These are phyloP conservation scores for Lentinula boryana DNA, from an alignment of 768 basidiomycete genomes.

Conservation along the genomic window DNA sequence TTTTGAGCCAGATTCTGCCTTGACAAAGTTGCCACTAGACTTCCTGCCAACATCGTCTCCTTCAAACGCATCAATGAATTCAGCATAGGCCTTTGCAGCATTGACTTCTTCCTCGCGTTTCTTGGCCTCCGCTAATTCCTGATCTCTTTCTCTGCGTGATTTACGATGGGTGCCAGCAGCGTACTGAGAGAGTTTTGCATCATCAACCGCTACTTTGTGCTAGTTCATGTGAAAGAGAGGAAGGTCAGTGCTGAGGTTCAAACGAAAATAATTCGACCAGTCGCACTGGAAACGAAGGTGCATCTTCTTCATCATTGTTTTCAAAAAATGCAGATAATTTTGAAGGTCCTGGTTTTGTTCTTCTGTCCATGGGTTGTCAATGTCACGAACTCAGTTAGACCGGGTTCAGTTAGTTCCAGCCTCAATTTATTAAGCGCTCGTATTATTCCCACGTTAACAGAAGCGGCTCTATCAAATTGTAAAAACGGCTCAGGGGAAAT, in stretches of 20 bases:
- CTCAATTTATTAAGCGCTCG: neutral
- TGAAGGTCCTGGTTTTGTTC: conserved; percentile 36
- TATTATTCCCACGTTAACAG: neutral
- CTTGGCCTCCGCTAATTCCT: conserved; percentile 88
- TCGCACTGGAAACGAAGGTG: conserved; percentile 85
- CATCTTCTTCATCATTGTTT: conserved; percentile 77
- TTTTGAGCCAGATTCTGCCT: conserved; percentile 43
- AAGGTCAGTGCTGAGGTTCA: conserved; percentile 55
- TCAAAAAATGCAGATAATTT: conserved; percentile 79
- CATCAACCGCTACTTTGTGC: conserved; percentile 76
- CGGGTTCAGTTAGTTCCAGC: too few species aligned
- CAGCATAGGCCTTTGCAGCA: conserved; percentile 75
- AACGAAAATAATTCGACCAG: conserved; percentile 64
- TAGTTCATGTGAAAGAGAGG: conserved; percentile 41
- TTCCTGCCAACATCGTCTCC: conserved; percentile 53
- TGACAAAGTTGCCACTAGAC: conserved; percentile 52
- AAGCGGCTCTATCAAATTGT: neutral
- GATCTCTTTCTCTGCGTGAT: conserved; percentile 88
- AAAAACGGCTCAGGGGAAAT: too few species aligned
- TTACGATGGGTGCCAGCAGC: conserved; percentile 83
- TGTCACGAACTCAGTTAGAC: neutral
- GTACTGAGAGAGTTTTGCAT: conserved; percentile 82
- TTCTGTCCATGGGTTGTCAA: conserved; percentile 52
- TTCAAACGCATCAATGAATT: conserved; percentile 82
- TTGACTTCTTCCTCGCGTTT: conserved; percentile 76